Conservation (phyloP, 306 rosid genomes). For the Castanea sativa region DNA sequence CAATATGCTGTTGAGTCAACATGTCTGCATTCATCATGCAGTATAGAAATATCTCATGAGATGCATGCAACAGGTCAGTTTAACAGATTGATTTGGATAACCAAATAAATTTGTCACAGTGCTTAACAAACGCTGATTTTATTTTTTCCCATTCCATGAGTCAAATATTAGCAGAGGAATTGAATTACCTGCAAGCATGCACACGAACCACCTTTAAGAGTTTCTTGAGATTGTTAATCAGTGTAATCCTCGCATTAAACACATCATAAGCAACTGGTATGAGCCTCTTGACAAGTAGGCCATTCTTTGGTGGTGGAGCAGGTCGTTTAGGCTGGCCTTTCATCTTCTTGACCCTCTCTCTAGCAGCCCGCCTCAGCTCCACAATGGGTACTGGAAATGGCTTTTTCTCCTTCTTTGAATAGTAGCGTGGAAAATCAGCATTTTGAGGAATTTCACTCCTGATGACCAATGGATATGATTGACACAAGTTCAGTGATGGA, state of each 20-base stretch:
- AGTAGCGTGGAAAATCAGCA: slow-evolving; percentile 67
- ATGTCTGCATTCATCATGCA: neutral
- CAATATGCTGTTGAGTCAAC: neutral
- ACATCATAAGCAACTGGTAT: slow-evolving; percentile 72
- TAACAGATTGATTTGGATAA: neutral
- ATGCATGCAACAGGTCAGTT: neutral
- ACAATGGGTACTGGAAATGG: slow-evolving; percentile 84
- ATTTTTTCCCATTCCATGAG: slow-evolving; percentile 13
- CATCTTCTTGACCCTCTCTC: slow-evolving; percentile 81
- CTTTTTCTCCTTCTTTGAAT: slow-evolving; percentile 81
- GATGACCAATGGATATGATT: slow-evolving; percentile 27
- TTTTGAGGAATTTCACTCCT: slow-evolving; percentile 73
- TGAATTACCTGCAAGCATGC: slow-evolving; percentile 87
- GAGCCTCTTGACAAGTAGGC: slow-evolving; percentile 75
- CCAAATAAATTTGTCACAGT: neutral
- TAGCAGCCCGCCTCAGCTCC: slow-evolving; percentile 90
- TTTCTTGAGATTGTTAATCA: slow-evolving; percentile 90
- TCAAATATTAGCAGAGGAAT: slow-evolving; percentile 11
- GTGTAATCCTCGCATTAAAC: slow-evolving; percentile 70
- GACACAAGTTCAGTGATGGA: slow-evolving; percentile 29
- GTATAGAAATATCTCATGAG: neutral
- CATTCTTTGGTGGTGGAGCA: slow-evolving; percentile 72
- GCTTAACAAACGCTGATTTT: neutral
- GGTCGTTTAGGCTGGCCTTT: slow-evolving; percentile 63
- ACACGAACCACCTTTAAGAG: slow-evolving; percentile 73